A percentile compares a stretch with the other conserved stretches of the same genome.
These are phyloP conservation scores for Talaromyces proteolyticus DNA, from an alignment of 495 filamentous ascomycete genomes.

Conservation along the genomic window DNA sequence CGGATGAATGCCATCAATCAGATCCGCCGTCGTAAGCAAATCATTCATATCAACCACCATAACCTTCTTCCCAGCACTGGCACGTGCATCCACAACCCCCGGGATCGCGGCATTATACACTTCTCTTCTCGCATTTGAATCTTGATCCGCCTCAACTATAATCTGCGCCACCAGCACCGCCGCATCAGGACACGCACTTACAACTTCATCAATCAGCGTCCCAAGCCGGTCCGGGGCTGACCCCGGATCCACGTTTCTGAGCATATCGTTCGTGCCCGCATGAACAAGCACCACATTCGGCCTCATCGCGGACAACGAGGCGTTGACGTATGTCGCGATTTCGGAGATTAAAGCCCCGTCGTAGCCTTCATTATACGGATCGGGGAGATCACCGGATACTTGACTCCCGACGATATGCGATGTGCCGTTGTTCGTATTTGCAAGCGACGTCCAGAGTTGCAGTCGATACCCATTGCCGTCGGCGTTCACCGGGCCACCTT, in stretches of 20 bases:
- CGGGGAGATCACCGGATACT: not conserved
- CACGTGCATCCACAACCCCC: conserved; percentile 17
- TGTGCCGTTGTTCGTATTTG: not conserved
- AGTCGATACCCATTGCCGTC: conserved; percentile 40
- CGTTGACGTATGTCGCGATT: not conserved
- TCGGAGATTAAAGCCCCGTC: not conserved
- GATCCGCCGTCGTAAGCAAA: conserved; percentile 14
- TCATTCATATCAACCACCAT: conserved; percentile 22
- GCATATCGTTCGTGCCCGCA: conserved; percentile 16
- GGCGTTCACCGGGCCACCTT: not conserved
- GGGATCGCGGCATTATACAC: conserved; percentile 19
- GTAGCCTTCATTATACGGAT: not conserved
- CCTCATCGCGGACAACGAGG: not conserved
- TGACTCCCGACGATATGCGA: not conserved
- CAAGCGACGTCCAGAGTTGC: not conserved
- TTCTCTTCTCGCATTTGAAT: conserved; percentile 17
- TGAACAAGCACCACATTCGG: conserved; percentile 15
- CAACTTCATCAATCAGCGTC: conserved; percentile 20
- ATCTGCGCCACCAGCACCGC: conserved; percentile 28
- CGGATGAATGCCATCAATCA: conserved; percentile 38
- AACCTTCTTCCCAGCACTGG: conserved; percentile 14
- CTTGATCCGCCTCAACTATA: conserved; percentile 17
- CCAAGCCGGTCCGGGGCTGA: not conserved
- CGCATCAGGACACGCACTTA: conserved; percentile 23
- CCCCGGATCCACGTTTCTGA: not conserved